Base-by-base conservation (phyloP, 73 alveolate genomes). In the Paramecium pentaurelia region DNA sequence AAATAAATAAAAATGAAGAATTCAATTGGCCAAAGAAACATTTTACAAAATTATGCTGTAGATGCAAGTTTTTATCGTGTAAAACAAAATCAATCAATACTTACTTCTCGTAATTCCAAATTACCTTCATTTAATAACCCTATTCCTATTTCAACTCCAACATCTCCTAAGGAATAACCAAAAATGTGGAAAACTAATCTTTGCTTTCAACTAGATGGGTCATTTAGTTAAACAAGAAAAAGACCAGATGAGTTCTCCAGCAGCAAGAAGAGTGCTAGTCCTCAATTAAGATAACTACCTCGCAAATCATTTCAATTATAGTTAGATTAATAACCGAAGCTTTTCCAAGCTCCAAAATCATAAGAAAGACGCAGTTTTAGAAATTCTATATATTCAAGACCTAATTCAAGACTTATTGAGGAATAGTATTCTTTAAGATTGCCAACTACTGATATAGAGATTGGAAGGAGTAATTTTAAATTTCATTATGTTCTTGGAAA, bases 401-500 rank as follows among this genome's bases (percentile, higher is more conserved):
- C 84, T 32, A 64, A 28, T 27, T 64, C 84, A 32, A 10, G 49
- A 64, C 28, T 64, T 10, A 11, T 32, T 64, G 42, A 64, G 28
- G 84, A 64, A 10, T 34, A 32, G 30, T 28, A 64, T 12, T 32
- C 84, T 64, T 64, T 54, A 54, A 54, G 70, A 64, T 11, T 64
- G n/a, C 84, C 45, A 2, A 64, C 84, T 32, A 28, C 16, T 9
- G 47, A 64, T 54, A 8, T 27, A 6, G 84, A 73, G 14, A 80
- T 80, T 49, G 58, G 58, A 38, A 80, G 75, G 75, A 14, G n/a
- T 25, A 42, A 54, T 64, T 89, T 89, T 45, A 83, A 89, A 30
- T 83, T 71, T 89, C 71, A 49, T 51, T 89, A 83, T 85, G 71
- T 25, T 0, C 47, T 80, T 30, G 91, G 91, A 36, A 80, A 80